Base-by-base conservation (phyloP, 805 yeast genomes). In the Wickerhamiella shivajii region DNA sequence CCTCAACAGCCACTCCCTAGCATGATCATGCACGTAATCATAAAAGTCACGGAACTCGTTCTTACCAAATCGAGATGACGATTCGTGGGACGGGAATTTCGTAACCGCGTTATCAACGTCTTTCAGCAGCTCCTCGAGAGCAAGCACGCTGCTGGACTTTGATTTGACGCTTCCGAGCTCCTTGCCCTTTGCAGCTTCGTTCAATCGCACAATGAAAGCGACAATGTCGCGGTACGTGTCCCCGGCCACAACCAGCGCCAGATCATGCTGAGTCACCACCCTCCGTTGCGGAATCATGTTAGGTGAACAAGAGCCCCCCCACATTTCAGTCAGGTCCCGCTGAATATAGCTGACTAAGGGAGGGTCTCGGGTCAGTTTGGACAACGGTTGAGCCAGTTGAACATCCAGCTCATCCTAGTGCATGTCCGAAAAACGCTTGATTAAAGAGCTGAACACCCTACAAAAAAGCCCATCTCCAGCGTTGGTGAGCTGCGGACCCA, bases 31-130 rank as follows among this genome's bases (percentile, higher is more conserved):
- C 9, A 85, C 43, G 4, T 69, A 74, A 50, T 83, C 90, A 51
- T 77, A 83, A 47, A 85, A 81, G 36, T 72, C 84, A 28, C 77
- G 61, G 54, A 87, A 90, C 52, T 90, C 97, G 7, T 72, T 62
- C 51, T 90, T 90, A 5, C 98, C 98, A 53, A 90, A 90, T 37
- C 98, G 62, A 6, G 93, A 75, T 3, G 65, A 63, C 33, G 78
- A 80, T 26, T 67, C 58, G 0, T 60, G 53, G 0, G 92, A 84
- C 0, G 96, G 95, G 50, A 75, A 69, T 2, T 48, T 42, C 1
- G 61, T 63, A 1, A 77, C 63, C 0, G 70, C 50, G 0, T 22
- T 37, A 2, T 55, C 52, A 1, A 84, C 66, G 0, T 71, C 32
- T 0, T 34, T 39, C 16, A 66, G 37, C 4, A 76, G 38, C 0